Evolutionary conservation across 192 early-diverging fungal species (phyloP).

Genomic region (Kappamyces sp.): DNA sequence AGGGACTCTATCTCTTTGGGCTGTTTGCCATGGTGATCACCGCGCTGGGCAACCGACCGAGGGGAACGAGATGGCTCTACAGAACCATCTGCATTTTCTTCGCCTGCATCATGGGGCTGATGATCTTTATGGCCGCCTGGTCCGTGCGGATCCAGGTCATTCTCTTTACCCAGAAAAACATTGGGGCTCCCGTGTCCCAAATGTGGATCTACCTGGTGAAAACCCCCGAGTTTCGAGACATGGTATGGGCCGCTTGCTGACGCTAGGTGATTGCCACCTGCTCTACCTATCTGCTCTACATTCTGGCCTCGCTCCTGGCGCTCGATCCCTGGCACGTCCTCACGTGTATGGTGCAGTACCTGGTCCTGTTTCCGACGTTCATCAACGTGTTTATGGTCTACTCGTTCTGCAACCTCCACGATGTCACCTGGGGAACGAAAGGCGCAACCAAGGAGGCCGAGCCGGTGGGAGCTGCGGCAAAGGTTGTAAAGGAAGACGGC

Average conservation of each 20-base stretch:
- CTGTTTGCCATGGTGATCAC: slow-evolving; percentile 45
- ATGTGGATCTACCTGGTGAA: background rate
- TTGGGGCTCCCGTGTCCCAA: too few relatives aligned
- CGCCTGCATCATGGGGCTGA: slow-evolving; percentile 70
- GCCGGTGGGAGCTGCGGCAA: slow-evolving; percentile 63
- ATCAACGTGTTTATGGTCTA: slow-evolving; percentile 47
- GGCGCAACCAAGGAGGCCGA: slow-evolving; percentile 47
- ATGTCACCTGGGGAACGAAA: slow-evolving; percentile 59
- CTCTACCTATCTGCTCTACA: slow-evolving; percentile 43
- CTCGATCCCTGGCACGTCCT: slow-evolving; percentile 46
- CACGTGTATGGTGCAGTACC: slow-evolving; percentile 44
- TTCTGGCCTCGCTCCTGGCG: slow-evolving; percentile 30
- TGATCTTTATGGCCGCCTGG: slow-evolving; percentile 41
- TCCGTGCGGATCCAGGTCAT: slow-evolving; percentile 32
- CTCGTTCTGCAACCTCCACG: slow-evolving; percentile 50
- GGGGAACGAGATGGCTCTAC: slow-evolving; percentile 62
- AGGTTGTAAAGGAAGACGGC: slow-evolving; percentile 56
- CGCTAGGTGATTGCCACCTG: slow-evolving; percentile 11
- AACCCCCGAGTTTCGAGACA: slow-evolving; percentile 22
- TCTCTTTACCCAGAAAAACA: too few relatives aligned
- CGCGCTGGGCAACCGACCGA: slow-evolving; percentile 46
- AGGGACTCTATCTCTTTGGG: slow-evolving; percentile 29
- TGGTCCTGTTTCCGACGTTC: slow-evolving; percentile 38
- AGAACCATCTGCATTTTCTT: slow-evolving; percentile 64
- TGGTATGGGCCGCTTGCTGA: slow-evolving; percentile 15